These are phyloP conservation scores for Myxozyma melibiosi DNA, from an alignment of 805 yeast genomes.

Conservation along the genomic window DNA sequence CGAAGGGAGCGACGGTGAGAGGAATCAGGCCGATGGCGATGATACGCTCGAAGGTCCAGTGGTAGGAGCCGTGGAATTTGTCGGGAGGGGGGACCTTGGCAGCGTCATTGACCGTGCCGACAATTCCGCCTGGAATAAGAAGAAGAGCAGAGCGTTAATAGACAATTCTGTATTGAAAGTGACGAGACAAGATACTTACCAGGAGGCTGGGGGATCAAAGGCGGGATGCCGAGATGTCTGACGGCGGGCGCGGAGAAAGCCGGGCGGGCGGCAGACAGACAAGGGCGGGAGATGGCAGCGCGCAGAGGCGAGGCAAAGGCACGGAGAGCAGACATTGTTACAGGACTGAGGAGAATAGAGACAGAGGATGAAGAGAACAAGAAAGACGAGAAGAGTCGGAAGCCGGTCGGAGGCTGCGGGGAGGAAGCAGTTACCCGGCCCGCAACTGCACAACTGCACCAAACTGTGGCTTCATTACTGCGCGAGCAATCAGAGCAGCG, in stretches of 20 bases:
- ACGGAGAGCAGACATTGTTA: constrained; percentile 21
- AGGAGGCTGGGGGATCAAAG: constrained; percentile 32
- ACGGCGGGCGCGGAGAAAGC: constrained; percentile 15
- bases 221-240: constrained; percentile 33
- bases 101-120: constrained; percentile 94
- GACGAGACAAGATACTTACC: constrained; percentile 12
- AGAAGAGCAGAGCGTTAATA: not conserved
- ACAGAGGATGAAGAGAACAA: not conserved
- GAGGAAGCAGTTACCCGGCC: constrained; percentile 11
- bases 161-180: no score
- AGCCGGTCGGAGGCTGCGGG: constrained; percentile 8
- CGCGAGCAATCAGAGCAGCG: constrained; percentile 13
- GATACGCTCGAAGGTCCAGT: constrained; percentile 88
- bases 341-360: not conserved
- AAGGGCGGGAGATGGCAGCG: constrained; percentile 17
- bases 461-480: not conserved
- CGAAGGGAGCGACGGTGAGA: constrained; percentile 70
- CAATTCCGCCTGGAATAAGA: constrained; percentile 66
- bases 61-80: constrained; percentile 78
- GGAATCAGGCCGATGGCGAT: constrained; percentile 76
- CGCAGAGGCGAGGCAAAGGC: constrained; percentile 21
- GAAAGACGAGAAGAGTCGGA: constrained; percentile 3
- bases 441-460: constrained; percentile 3
- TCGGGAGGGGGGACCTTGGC: constrained; percentile 64
- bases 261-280: constrained; percentile 10